Conservation (phyloP, 305 asterid species). For the Plantago coronopus region DNA sequence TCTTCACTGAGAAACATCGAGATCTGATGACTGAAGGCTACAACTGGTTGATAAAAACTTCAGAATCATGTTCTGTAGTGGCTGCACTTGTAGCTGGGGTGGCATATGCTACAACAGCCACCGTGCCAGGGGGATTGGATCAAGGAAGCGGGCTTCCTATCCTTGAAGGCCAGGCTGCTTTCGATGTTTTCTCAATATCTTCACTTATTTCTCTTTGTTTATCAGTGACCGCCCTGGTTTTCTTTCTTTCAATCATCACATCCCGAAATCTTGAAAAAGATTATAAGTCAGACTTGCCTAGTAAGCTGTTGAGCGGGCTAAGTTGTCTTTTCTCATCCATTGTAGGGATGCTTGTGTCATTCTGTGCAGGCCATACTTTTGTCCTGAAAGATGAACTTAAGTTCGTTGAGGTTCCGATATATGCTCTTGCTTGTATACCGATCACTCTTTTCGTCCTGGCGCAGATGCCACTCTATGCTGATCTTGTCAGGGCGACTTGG, state of each 20-base stretch:
- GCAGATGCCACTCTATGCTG: slow-evolving; percentile 1
- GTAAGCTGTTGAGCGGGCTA: background rate
- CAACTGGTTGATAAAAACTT: slow-evolving; percentile 2
- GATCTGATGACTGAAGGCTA: background rate
- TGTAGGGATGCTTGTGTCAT: slow-evolving; percentile 2
- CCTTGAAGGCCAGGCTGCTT: background rate
- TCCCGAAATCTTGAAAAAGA: background rate
- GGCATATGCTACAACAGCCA: background rate
- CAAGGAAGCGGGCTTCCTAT: background rate
- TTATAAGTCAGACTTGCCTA: background rate
- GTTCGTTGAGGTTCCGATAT: background rate
- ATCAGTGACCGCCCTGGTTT: background rate
- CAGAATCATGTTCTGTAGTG: slow-evolving; percentile 3
- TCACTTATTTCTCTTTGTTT: background rate
- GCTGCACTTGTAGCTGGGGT: slow-evolving; percentile 1
- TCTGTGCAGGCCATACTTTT: slow-evolving; percentile 8
- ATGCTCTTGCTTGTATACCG: slow-evolving; percentile 6
- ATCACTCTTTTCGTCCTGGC: background rate
- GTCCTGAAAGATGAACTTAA: background rate
- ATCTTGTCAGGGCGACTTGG: background rate
- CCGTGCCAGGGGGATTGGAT: slow-evolving; percentile 2
- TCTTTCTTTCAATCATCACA: slow-evolving; percentile 1
- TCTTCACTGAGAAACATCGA: background rate
- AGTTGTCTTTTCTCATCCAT: background rate
- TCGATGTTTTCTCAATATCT: background rate